phyloP scores from a whole-genome alignment of 2,329 filamentous ascomycete genomes.

The Fusarium algeriense region DNA sequence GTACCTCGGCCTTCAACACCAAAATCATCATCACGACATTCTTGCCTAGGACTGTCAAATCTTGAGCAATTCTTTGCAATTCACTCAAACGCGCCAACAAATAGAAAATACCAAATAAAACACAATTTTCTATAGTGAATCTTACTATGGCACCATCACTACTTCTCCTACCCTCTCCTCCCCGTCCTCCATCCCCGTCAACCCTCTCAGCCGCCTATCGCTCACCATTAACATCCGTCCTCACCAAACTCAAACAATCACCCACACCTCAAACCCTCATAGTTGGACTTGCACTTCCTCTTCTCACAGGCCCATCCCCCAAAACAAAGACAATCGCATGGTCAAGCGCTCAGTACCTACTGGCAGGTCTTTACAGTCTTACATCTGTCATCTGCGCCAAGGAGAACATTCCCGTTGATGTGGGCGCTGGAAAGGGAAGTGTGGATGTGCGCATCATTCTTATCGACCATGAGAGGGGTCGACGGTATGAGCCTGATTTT shows the following conservation, averaged over 20 bases:
- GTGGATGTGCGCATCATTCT: conserved; percentile 83
- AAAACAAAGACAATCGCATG: conserved; percentile 66
- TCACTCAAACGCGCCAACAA: rapidly evolving
- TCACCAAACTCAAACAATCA: conserved; percentile 59
- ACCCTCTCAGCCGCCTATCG: conserved; percentile 71
- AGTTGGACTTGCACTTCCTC: conserved; percentile 72
- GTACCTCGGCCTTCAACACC: background rate
- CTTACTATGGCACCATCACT: conserved; percentile 50
- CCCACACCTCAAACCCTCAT: conserved; percentile 55
- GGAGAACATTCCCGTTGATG: conserved; percentile 70
- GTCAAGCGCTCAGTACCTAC: conserved; percentile 75
- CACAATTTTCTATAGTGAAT: rapidly evolving
- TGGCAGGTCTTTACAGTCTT: conserved; percentile 83
- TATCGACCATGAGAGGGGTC: conserved; percentile 68
- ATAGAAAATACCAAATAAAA: too few relatives aligned
- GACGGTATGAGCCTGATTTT: conserved; percentile 50
- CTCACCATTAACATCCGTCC: conserved; percentile 66
- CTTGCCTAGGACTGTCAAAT: background rate
- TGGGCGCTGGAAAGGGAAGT: conserved; percentile 67
- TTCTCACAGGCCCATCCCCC: conserved; percentile 66
- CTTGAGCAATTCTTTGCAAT: rapidly evolving
- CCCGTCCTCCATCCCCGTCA: conserved; percentile 64
- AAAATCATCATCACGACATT: background rate
- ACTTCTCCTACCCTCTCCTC: conserved; percentile 74
- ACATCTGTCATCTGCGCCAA: conserved; percentile 78